Evolutionary conservation across 441 rosid genomes (phyloP), one percentile per base, ranked within the genome.

Genomic region (Kokia cookei): DNA sequence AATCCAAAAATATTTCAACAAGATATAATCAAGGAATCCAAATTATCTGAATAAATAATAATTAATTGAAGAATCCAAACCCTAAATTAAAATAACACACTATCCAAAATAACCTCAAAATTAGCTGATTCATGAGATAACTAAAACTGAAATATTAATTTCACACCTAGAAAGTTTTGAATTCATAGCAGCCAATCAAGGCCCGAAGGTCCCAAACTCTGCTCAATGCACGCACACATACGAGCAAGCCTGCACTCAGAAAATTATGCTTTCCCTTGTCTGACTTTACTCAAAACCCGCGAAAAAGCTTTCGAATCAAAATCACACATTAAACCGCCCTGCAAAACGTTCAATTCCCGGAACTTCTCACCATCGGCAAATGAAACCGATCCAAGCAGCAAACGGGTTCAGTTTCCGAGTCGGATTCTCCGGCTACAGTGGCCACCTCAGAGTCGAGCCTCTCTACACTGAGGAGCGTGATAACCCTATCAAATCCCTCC

Each of bases 371-470:
- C 32, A 51, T 35, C 19, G 53, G 22, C 47, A 50, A 29, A 92
- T 94, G 97, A 87, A 88, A 73, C 84, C 86, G 75, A 80, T 91
- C 47, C 82, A 90, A 77, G 97, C 91, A 59, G 78, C 94, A 11
- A 82, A 91, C 50, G 98, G 88, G 73, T 85, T 90, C 62, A 77
- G 87, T 43, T 96, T 96, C 80, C 97, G 97, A 40, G 93, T 93
- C 80, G 96, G 96, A 9, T 87, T 96, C 86, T 86, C 98, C 74
- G 99, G 98, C 69, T 83, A 91, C 82, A 86, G 90, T 65, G 99
- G 97, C 73, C 98, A 96, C 79, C 98, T 91, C 79, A 83, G 97
- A 54, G 87, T 93, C 57, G 94, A 96, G 85, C 99, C 99, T 73
- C 83, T 92, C 53, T 86, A 90, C 74, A 82, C 92, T 13, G 89